Evolutionary conservation across 805 yeast genomes (phyloP), one percentile per base, ranked within the genome.

Genomic region (Nakazawaea molendinolei): DNA sequence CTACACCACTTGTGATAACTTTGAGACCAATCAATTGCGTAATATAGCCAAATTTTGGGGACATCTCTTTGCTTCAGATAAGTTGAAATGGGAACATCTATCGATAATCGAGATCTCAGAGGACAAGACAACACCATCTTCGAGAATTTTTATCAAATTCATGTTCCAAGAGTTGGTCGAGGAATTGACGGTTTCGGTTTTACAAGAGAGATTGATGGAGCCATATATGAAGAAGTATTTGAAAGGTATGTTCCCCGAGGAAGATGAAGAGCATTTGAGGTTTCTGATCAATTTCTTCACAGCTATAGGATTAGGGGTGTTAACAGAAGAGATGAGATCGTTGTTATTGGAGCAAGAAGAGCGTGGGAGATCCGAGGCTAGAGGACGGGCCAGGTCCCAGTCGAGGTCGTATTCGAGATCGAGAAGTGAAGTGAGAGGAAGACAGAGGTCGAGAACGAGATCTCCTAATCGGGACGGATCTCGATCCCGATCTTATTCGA

Each of bases 211-310:
- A 31, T 49, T 85, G 5, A 47, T 56, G 3, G 84, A 81, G 40
- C 70, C 67, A 0, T 71, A 70, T 39, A 61, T 75, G 13, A 63
- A 64, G 33, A 69, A 71, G 0, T 67, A 47, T 31, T 40, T 81
- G 22, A 45, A 41, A 2, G 86, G 86, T 0, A 45, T 89, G 25
- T 84, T 89, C 49, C 96, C 95, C 0, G 35, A 20, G 9, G 12
- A 16, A 19, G 67, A 66, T 37, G 63, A 67, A 5, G 79, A 75
- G 8, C 61, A 72, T 44, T 60, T 80, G 10, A 65, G 90, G 41
- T 90, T 89, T 53, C 71, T 94, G 2, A 86, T 87, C 52, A 90
- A 90, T 52, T 90, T 70, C 53, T 90, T 90, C 56, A 90, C 97
- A 0, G 96, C 97, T 1, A 86, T 90, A 43, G 94, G 94, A 0